A percentile compares a stretch with the other conserved stretches of the same genome.
These are phyloP conservation scores for Mayamaea pseudoterrestris DNA, from an alignment of 108 stramenopile species.

Conservation along the genomic window DNA sequence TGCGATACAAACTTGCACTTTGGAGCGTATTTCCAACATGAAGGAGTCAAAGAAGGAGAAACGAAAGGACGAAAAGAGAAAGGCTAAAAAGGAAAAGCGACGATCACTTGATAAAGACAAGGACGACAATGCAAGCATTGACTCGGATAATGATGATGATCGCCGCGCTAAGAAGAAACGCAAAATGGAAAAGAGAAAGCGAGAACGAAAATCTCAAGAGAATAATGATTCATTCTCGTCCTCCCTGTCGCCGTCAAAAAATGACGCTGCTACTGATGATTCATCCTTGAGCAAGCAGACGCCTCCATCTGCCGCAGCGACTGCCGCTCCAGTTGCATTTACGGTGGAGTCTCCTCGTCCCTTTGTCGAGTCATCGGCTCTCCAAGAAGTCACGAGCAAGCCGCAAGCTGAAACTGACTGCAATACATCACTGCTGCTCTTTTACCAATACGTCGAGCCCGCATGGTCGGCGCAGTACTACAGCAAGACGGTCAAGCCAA, in stretches of 20 bases:
- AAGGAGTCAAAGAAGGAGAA: not conserved
- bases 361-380: slow-evolving; percentile 2
- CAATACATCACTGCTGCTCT: slow-evolving; percentile 51
- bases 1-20: too few relatives aligned
- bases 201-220: slow-evolving; percentile 3
- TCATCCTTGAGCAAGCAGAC: not conserved
- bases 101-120: not conserved
- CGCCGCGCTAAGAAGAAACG: slow-evolving; percentile 9
- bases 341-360: not conserved
- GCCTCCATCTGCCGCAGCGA: not conserved
- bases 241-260: not conserved
- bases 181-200: slow-evolving; percentile 14
- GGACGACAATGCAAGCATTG: not conserved
- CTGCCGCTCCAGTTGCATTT: not conserved
- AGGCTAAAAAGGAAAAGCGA: not conserved
- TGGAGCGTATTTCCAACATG: too few relatives aligned
- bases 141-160: not conserved
- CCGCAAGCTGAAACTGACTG: not conserved
- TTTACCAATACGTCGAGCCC: slow-evolving; percentile 87
- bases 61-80: not conserved
- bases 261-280: not conserved
- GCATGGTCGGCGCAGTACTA: slow-evolving; percentile 44
- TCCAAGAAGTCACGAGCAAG: not conserved
- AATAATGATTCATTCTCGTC: slow-evolving; percentile 11
- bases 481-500: slow-evolving; percentile 37